Conservation (phyloP, 169 alveolate genomes). For the Eimeria sp. region DNA sequence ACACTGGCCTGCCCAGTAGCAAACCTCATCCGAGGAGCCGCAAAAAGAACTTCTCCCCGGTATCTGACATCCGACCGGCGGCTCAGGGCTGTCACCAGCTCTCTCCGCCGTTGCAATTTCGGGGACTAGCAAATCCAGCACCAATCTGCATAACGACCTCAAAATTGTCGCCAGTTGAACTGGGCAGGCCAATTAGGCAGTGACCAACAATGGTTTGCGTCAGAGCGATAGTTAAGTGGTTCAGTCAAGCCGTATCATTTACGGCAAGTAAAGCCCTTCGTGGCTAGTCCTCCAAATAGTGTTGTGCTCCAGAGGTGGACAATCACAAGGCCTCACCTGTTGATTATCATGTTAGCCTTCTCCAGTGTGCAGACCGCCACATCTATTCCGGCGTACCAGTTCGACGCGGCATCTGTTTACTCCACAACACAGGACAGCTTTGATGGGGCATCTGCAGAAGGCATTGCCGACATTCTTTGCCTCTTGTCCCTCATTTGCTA, state of each 20-base stretch:
- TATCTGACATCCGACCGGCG: background rate
- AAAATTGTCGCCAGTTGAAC: background rate
- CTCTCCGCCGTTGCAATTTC: slow-evolving; percentile 30
- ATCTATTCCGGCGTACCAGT: slow-evolving; percentile 85
- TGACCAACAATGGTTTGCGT: background rate
- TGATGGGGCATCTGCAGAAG: background rate
- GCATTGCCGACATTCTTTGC: background rate
- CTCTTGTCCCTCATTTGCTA: background rate
- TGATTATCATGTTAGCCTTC: slow-evolving; percentile 89
- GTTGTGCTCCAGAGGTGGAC: slow-evolving; percentile 31
- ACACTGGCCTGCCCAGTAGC: slow-evolving; percentile 3
- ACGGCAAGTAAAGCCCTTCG: background rate
- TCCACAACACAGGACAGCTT: background rate
- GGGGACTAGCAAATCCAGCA: slow-evolving; percentile 51
- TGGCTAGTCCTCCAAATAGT: background rate
- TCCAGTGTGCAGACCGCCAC: slow-evolving; percentile 92
- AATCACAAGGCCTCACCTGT: slow-evolving; percentile 80
- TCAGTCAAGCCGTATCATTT: background rate
- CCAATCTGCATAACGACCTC: slow-evolving; percentile 25
- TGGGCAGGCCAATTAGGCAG: background rate
- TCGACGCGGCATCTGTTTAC: slow-evolving; percentile 72
- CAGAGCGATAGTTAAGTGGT: background rate
- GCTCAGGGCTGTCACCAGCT: background rate
- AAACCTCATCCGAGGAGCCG: background rate
- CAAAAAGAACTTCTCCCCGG: background rate